phyloP scores from a whole-genome alignment of 2,329 filamentous ascomycete genomes.

The Cytospora schulzeri region DNA sequence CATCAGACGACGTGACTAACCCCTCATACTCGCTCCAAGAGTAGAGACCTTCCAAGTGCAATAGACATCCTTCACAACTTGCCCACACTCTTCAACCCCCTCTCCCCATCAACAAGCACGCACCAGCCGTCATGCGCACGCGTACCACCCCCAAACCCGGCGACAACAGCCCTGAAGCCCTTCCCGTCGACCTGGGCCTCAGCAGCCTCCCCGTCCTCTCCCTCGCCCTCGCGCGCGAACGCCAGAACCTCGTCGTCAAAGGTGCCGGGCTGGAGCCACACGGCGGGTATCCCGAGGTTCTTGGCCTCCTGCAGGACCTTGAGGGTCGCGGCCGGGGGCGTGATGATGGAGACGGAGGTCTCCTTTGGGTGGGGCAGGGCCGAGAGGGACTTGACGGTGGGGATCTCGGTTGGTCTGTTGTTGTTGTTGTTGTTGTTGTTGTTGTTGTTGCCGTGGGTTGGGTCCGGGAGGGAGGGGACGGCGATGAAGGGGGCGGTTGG shows the following conservation, averaged over 20 bases:
- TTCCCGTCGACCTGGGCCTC: slow-evolving; percentile 30
- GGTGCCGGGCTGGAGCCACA: slow-evolving; percentile 90
- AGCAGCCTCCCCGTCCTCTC: no score
- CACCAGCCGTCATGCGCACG: slow-evolving; percentile 78
- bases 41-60: no score
- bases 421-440: no score
- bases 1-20: not conserved
- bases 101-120: slow-evolving; percentile 81
- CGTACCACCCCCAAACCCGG: slow-evolving; percentile 58
- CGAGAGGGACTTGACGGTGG: slow-evolving; percentile 66
- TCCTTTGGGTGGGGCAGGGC: slow-evolving; percentile 66
- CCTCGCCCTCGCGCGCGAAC: slow-evolving; percentile 62
- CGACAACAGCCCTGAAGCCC: slow-evolving; percentile 69
- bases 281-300: slow-evolving; percentile 67
- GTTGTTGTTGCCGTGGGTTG: slow-evolving; percentile 41
- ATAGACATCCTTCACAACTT: slow-evolving; percentile 43
- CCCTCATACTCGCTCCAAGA: not conserved
- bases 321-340: slow-evolving; percentile 76
- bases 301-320: slow-evolving; percentile 77
- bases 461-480: slow-evolving; percentile 43
- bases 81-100: slow-evolving; percentile 57
- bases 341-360: slow-evolving; percentile 84
- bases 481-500: slow-evolving; percentile 67
- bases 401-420: slow-evolving; percentile 51
- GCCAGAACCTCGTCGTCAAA: slow-evolving; percentile 76